Evolutionary conservation across 805 yeast genomes (phyloP), one percentile per base, ranked within the genome.

Genomic region (Pichia kluyveri): DNA sequence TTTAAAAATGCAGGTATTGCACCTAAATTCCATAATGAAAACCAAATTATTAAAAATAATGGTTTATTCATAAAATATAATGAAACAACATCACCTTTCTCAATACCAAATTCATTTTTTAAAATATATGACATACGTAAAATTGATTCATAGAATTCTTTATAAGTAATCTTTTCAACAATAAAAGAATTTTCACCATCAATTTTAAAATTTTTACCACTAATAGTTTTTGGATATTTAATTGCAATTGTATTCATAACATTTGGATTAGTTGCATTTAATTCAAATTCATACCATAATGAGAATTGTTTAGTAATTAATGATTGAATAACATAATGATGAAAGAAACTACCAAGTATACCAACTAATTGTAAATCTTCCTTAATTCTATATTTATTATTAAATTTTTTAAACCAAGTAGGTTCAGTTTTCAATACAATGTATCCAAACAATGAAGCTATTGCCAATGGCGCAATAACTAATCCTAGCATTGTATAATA

Each of bases 11-110:
- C 89, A 0, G 96, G 96, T 9, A 74, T 65, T 1, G 96, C 96
- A 40, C 97, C 97, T 46, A 90, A 72, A 58, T 87, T 86, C 96
- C 96, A 90, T 43, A 85, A 66, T 0, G 96, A 85, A 47, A 86
- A 72, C 95, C 96, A 86, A 39, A 85, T 61, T 46, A 89, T 73
- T 15, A 90, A 66, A 57, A 86, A 86, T 52, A 88, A 69, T 2
- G 96, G 96, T 60, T 84, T 87, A 65, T 90, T 90, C 59, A 86
- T 83, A 60, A 79, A 83, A 58, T 82, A 83, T 41, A 91, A 58
- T 0, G 86, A 95, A 42, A 91, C 78, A 10, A 80, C 74, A 54
- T 86, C 86, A 40, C 82, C 81, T 14, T 79, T 66, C 18, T 78
- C 67, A 37, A 90, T 77, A 2, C 83, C 83, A 57, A 80, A 82